These are phyloP conservation scores for Serendipita sp. DNA, from an alignment of 768 basidiomycete species.

Conservation along the genomic window DNA sequence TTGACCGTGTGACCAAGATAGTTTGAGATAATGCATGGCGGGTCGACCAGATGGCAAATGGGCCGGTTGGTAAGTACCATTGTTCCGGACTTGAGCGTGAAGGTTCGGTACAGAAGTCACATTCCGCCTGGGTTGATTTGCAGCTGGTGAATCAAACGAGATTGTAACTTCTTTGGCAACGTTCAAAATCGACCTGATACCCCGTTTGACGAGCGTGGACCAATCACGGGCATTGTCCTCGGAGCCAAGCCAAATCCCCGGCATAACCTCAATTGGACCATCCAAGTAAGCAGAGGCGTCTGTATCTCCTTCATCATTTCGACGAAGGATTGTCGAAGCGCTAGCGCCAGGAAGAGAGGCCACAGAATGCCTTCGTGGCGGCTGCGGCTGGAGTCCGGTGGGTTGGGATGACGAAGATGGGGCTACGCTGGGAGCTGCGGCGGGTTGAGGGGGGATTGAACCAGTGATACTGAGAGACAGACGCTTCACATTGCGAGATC, in stretches of 20 bases:
- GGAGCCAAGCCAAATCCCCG: conserved; percentile 77
- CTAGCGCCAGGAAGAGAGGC: conserved; percentile 46
- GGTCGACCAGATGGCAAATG: conserved; percentile 55
- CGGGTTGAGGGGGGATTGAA: not conserved
- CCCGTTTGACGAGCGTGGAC: conserved; percentile 46
- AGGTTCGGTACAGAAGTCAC: conserved; percentile 58
- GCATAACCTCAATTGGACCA: conserved; percentile 73
- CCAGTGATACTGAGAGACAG: not conserved
- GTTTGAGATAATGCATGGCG: conserved; percentile 71
- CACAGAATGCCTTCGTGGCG: conserved; percentile 49
- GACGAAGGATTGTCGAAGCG: conserved; percentile 36
- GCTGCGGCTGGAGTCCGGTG: conserved; percentile 13
- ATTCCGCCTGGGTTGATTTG: conserved; percentile 31
- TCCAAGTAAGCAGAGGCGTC: conserved; percentile 54
- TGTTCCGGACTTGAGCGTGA: conserved; percentile 9
- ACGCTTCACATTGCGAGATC: not conserved
- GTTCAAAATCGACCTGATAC: conserved; percentile 71
- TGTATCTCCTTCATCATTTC: conserved; percentile 44
- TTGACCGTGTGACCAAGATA: conserved; percentile 90
- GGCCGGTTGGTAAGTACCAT: conserved; percentile 42
- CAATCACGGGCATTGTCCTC: conserved; percentile 85
- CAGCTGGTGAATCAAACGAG: conserved; percentile 36
- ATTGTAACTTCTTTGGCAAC: conserved; percentile 81
- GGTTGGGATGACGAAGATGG: not conserved
- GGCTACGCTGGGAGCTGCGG: not conserved